Evolutionary conservation across 1,139 yeast genomes (phyloP), one percentile per base, ranked within the genome.

Genomic region (Pichia inconspicua): DNA sequence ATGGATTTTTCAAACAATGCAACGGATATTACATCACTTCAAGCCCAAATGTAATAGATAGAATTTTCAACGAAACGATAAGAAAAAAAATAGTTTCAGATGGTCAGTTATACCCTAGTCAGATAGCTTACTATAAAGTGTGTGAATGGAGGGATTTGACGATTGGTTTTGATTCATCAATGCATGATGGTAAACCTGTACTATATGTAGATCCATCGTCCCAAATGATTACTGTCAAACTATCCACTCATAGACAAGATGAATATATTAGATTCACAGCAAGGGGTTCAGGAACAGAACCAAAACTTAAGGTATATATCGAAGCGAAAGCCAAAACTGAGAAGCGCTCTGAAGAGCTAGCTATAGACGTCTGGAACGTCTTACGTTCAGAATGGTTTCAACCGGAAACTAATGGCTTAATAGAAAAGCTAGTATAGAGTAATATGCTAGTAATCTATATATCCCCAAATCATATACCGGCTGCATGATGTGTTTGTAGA

Each of bases 251-350:
- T 2, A 59, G 66, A 4, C 50, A 59, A 10, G 58, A 53, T 4
- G 76, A 69, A 37, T 54, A 56, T 22, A 79, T 88, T 1, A 69
- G 96, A 40, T 83, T 90, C 62, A 90, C 97, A 0, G 81, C 87
- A 45, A 74, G 98, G 45, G 97, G 97, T 0, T 87, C 96, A 5
- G 98, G 98, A 10, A 92, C 98, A 0, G 98, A 92, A 63, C 97
- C 97, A 4, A 92, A 92, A 61, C 70, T 92, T 53, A 92, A 92
- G 65, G 87, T 90, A 1, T 92, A 92, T 66, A 82, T 92, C 41
- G 97, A 92, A 63, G 95, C 95, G 0, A 67, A 66, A 39, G 75
- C 86, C 0, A 50, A 55, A 1, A 57, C 63, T 11, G 83, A 75
- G 43, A 60, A 56, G 1, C 58, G 63, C 6, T 87, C 96, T 0